These are phyloP conservation scores for Pleurotus eryngii DNA, from an alignment of 768 basidiomycete genomes.

Conservation along the genomic window DNA sequence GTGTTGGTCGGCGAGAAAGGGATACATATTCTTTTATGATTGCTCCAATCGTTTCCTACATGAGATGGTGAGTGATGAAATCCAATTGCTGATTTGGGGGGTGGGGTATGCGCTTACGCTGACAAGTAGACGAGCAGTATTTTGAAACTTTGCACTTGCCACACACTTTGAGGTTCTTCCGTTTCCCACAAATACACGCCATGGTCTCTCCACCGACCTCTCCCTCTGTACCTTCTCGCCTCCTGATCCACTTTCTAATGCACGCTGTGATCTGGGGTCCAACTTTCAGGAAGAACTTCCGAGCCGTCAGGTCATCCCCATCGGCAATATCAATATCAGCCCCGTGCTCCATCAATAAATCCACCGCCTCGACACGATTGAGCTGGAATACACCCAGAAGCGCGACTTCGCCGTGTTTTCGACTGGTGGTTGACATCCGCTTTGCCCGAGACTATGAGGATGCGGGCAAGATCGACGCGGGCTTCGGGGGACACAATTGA, in stretches of 20 bases:
- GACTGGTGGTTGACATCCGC: slow-evolving; percentile 49
- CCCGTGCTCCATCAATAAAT: slow-evolving; percentile 46
- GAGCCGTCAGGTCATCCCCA: slow-evolving; percentile 33
- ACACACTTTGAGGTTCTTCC: slow-evolving; percentile 37
- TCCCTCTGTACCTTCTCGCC: slow-evolving; percentile 39
- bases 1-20: slow-evolving; percentile 41
- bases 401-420: slow-evolving; percentile 45
- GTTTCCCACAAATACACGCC: slow-evolving; percentile 37
- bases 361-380: slow-evolving; percentile 27
- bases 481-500: too few relatives aligned
- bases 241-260: slow-evolving; percentile 44
- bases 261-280: slow-evolving; percentile 40
- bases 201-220: slow-evolving; percentile 30
- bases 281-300: slow-evolving; percentile 24
- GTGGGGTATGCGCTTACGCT: slow-evolving; percentile 26
- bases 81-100: too few relatives aligned
- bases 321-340: slow-evolving; percentile 41
- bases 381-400: slow-evolving; percentile 29
- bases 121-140: slow-evolving; percentile 56
- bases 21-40: slow-evolving; percentile 44
- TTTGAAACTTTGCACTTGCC: slow-evolving; percentile 38
- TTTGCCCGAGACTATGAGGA: slow-evolving; percentile 27
- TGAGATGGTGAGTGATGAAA: too few relatives aligned
- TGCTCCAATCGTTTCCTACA: slow-evolving; percentile 29
- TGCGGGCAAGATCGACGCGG: slow-evolving; percentile 21